phyloP scores from a whole-genome alignment of 2,329 filamentous ascomycete genomes.

The Curvularia sp. region DNA sequence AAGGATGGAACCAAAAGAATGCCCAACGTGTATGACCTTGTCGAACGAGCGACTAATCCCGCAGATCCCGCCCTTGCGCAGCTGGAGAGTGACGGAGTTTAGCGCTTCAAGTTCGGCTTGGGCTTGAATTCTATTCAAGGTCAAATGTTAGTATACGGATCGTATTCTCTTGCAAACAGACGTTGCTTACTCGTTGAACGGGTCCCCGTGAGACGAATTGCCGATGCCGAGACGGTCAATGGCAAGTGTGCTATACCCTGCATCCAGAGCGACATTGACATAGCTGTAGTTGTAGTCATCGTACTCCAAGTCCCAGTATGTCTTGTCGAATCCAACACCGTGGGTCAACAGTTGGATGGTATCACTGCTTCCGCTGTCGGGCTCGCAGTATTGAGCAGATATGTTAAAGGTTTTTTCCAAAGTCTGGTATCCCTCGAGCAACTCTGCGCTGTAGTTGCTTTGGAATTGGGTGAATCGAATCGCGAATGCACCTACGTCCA shows the following conservation, averaged over 20 bases:
- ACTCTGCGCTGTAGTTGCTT: slow-evolving; percentile 57
- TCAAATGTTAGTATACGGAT: background rate
- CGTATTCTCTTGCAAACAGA: background rate
- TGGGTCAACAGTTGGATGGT: slow-evolving; percentile 60
- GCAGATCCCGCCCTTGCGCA: slow-evolving; percentile 58
- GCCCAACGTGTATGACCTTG: slow-evolving; percentile 66
- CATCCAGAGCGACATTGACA: slow-evolving; percentile 61
- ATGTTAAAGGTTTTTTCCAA: slow-evolving; percentile 64
- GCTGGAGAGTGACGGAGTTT: slow-evolving; percentile 59
- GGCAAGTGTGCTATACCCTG: slow-evolving; percentile 66
- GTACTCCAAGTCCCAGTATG: slow-evolving; percentile 67
- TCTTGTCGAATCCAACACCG: slow-evolving; percentile 63
- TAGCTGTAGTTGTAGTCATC: slow-evolving; percentile 70
- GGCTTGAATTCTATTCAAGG: slow-evolving; percentile 58
- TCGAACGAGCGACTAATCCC: slow-evolving; percentile 50
- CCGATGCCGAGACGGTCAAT: slow-evolving; percentile 70
- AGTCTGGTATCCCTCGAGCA: slow-evolving; percentile 59
- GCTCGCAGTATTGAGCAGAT: slow-evolving; percentile 67
- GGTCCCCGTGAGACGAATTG: slow-evolving; percentile 64
- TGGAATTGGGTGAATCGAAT: slow-evolving; percentile 26
- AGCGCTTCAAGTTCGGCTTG: slow-evolving; percentile 66
- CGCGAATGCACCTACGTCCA: slow-evolving; percentile 65
- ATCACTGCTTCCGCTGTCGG: slow-evolving; percentile 51
- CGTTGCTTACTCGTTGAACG: slow-evolving; percentile 58
- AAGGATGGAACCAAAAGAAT: slow-evolving; percentile 69